phyloP scores from a whole-genome alignment of 192 early-diverging fungal genomes.

The Spizellomyces punctatus region DNA sequence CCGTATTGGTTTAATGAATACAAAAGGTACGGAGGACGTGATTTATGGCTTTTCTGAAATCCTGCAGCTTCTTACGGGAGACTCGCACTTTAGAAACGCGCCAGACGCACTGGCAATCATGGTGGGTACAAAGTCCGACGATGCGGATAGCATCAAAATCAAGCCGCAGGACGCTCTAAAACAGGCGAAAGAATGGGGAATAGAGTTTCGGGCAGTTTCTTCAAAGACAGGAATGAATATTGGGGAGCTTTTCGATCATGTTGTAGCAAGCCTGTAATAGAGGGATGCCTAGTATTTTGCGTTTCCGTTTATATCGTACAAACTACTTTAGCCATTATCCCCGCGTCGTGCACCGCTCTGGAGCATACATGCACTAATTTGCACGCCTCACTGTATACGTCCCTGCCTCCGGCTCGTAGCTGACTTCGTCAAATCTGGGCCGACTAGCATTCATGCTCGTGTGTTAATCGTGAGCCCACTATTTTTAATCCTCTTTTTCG shows the following conservation, averaged over 20 bases:
- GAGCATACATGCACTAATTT: no score
- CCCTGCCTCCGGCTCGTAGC: no score
- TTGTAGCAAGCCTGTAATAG: slow-evolving; percentile 16
- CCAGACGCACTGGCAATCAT: slow-evolving; percentile 51
- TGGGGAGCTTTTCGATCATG: slow-evolving; percentile 52
- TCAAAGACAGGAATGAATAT: slow-evolving; percentile 56
- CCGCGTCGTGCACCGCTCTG: no score
- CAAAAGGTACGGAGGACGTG: slow-evolving; percentile 35
- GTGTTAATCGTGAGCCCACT: no score
- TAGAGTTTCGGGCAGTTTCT: slow-evolving; percentile 53
- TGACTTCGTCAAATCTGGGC: no score
- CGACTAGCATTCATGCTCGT: no score
- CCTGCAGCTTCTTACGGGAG: background rate
- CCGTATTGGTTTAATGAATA: slow-evolving; percentile 63
- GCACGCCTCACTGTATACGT: no score
- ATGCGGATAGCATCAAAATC: slow-evolving; percentile 51
- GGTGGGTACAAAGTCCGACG: slow-evolving; percentile 57
- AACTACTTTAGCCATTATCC: no score
- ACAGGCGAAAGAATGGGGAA: slow-evolving; percentile 57
- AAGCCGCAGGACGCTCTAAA: slow-evolving; percentile 54
- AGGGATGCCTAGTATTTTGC: background rate
- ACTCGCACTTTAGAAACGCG: slow-evolving; percentile 31
- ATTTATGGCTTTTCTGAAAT: background rate
- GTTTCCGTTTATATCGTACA: no score
- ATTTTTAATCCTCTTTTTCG: no score